Evolutionary conservation across 2,329 filamentous ascomycete species (phyloP), one percentile per base, ranked within the genome.

Genomic region (Hymenoscyphus fructigenus): DNA sequence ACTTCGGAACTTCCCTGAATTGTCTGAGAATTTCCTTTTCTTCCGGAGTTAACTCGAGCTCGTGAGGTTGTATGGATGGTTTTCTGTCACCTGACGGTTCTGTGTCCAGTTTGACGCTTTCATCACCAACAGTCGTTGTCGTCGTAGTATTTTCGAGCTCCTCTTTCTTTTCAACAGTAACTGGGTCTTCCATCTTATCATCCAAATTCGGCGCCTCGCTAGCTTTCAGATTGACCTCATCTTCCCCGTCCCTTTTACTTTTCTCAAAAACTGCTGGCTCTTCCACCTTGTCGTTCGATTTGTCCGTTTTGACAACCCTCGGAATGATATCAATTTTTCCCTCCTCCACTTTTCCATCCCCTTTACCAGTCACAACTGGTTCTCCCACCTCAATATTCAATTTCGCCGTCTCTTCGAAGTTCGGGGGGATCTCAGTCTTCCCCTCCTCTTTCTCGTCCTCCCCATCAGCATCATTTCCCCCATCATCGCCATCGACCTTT

Each of bases 401-500:
- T 38, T 38, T 38, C 12, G 12, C 12, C 14, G 36, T 38, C 36
- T 38, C 36, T 12, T 38, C 14, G 36, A 14, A 2, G n/a, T 26
- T 28, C 20, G 26, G n/a, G 26, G 2, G 1, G 26, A 23, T 28
- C 47, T 53, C 12, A 14, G n/a, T 26, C 17, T 53, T 53, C 0
- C 47, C n/a, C 6, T 26, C 47, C 47, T 57, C 56, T 17, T 59
- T 36, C 38, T 50, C 55, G 20, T 47, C 55, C 15, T 60, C 62
- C n/a, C 34, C 63, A 34, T 53, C 41, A 12, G 20, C 29, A 23
- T 44, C 34, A 28, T 47, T 53, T 38, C 7, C 29, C 20, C 12
- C 20, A 4, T 41, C 34, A 44, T 59, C 57, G 29, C 63, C 67
- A n/a, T 66, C 63, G 0, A 65, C 56, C 9, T 38, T 63, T 29